Percentiles rank a stretch among this genome's conserved stretches.
Evolutionary conservation across 495 filamentous ascomycete genomes (phyloP).

Genomic region (Eremomyces bilateralis): DNA sequence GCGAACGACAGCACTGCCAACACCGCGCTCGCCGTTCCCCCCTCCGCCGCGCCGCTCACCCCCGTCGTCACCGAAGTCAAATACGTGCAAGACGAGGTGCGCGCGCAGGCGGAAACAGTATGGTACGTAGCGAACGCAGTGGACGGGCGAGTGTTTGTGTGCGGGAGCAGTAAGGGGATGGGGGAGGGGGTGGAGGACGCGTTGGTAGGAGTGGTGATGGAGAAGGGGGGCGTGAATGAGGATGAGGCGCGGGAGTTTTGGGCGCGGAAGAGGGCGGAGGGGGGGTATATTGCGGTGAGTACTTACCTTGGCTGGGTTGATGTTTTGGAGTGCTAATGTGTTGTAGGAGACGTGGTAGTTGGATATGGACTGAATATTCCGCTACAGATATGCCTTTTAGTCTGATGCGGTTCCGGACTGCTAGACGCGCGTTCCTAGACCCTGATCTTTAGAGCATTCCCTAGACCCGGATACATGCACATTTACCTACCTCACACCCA

Average conservation of each 20-base stretch:
- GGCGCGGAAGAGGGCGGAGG: constrained; percentile 18
- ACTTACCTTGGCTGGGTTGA: too few species aligned
- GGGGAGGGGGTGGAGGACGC: constrained; percentile 70
- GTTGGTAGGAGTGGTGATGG: constrained; percentile 28
- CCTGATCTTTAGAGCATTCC: too few species aligned
- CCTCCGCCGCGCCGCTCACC: too few species aligned
- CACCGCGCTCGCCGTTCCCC: neutral
- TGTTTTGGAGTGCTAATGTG: too few species aligned
- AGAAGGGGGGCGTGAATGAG: constrained; percentile 26
- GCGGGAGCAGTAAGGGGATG: constrained; percentile 87
- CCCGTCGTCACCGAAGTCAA: constrained; percentile 15
- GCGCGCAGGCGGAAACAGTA: constrained; percentile 75
- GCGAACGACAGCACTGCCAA: constrained; percentile 2
- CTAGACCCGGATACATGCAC: too few species aligned
- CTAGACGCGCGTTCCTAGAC: too few species aligned
- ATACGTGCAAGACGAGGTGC: constrained; percentile 24
- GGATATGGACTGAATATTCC: too few species aligned
- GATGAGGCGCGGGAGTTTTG: constrained; percentile 31
- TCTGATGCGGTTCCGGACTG: too few species aligned
- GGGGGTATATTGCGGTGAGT: constrained; percentile 22
- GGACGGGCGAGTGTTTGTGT: constrained; percentile 88
- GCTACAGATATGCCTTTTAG: too few species aligned
- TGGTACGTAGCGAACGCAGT: constrained; percentile 91
- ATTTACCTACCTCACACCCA: too few species aligned
- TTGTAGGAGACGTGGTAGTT: too few species aligned